Percentiles rank a stretch among this genome's conserved stretches.
These are phyloP conservation scores for Solanum virginianum DNA, from an alignment of 257 asterid genomes.

Conservation along the genomic window DNA sequence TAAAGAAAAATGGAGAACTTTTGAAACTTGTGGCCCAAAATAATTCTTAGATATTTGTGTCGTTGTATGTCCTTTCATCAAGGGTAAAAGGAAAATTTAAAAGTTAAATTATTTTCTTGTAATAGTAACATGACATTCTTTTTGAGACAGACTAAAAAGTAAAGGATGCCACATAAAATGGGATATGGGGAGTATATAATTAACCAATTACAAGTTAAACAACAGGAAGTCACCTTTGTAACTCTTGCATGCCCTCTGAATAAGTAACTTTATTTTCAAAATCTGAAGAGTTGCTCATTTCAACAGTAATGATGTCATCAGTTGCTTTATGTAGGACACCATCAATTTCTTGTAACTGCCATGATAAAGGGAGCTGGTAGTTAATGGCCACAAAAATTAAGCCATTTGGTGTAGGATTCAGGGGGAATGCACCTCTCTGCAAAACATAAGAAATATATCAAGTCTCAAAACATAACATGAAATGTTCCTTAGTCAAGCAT, in stretches of 20 bases:
- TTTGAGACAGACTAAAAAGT: too few relatives aligned
- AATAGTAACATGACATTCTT: too few relatives aligned
- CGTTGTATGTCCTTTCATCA: too few relatives aligned
- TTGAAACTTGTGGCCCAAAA: too few relatives aligned
- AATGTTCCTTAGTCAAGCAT: neutral
- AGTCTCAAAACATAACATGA: neutral
- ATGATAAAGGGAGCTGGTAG: slow-evolving; percentile 48
- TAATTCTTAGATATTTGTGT: too few relatives aligned
- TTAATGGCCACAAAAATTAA: slow-evolving; percentile 73
- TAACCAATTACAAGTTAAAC: neutral
- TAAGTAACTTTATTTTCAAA: slow-evolving; percentile 31
- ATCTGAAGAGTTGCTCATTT: slow-evolving; percentile 52
- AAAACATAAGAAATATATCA: slow-evolving; percentile 6
- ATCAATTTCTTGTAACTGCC: slow-evolving; percentile 74
- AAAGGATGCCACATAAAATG: too few relatives aligned
- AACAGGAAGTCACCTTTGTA: slow-evolving; percentile 45
- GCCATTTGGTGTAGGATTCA: slow-evolving; percentile 63
- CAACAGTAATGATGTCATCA: slow-evolving; percentile 76
- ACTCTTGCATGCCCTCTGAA: slow-evolving; percentile 57
- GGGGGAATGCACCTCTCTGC: slow-evolving; percentile 98
- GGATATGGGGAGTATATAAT: neutral
- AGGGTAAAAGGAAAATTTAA: too few relatives aligned
- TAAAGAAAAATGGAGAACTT: too few relatives aligned
- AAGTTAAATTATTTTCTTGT: too few relatives aligned
- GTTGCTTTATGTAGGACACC: slow-evolving; percentile 92